Base-by-base conservation (phyloP, 768 basidiomycete genomes). In the Tephrocybe sp. region DNA sequence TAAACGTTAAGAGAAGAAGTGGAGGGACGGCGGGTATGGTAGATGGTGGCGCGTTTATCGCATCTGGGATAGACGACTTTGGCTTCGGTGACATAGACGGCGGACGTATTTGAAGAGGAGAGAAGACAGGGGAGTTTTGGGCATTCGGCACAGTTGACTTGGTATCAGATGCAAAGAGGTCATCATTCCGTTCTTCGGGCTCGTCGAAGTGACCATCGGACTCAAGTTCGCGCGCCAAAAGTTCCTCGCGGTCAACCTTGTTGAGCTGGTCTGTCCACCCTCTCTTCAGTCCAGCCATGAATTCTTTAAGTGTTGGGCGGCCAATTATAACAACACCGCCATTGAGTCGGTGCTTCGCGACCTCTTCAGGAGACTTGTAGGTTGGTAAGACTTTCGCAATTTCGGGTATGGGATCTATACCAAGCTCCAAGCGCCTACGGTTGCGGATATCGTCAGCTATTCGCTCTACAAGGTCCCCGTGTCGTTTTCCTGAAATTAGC, bases 281-380 rank as follows among this genome's bases (percentile, higher is more conserved):
- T 46, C 79, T 76, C 62, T 78, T 82, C 34, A 98, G 63, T 2
- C 96, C 97, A 47, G 84, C 77, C 82, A 98, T 82, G 66, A 90
- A 98, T 70, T 99, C 97, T 71, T 98, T 99, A 69, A 96, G 79
- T 0, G 92, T 89, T 28, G 89, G 83, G 42, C 97, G 82, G 3
- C 97, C 97, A 25, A 99, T 67, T 49, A 99, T 72, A 49, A 97
- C 77, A 32, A 84, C 77, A 1, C 95, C 96, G 11, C 94, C 94
- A n/a, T 84, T 81, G 8, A 91, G 72, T 53, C 86, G 83, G 16
- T 79, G 77, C 50, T 75, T 66, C 3, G 74, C 78, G 38, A 73
- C 73, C 58, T 82, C 78, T 11, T 77, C 73, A 1, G 71, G 75
- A 22, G 82, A 70, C 40, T 72, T 75, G 51, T 79, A 74, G 21